Conservation (phyloP, 345 rosid species). For the Draba incana region DNA sequence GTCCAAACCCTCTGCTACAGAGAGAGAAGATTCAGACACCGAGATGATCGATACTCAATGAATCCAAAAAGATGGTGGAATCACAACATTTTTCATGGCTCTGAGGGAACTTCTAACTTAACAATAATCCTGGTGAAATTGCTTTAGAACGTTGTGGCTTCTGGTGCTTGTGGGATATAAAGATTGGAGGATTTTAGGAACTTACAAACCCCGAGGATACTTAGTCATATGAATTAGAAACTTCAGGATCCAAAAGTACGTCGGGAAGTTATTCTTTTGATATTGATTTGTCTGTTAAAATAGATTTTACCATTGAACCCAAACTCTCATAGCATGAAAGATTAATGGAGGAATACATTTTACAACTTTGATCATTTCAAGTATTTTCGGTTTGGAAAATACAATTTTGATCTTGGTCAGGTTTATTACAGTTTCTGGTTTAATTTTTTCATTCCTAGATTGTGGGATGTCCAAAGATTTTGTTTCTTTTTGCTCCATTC, state of each 20-base stretch:
- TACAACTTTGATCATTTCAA: not conserved
- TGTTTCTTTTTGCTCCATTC: too few relatives aligned
- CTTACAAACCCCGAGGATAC: conserved; percentile 5
- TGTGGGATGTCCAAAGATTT: too few relatives aligned
- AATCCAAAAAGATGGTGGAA: conserved; percentile 3
- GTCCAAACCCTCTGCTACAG: not conserved
- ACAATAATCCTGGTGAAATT: conserved; percentile 29
- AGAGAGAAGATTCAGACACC: conserved; percentile 26
- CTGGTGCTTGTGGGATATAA: conserved; percentile 19
- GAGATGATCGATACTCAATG: conserved; percentile 31
- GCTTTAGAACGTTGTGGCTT: conserved; percentile 25
- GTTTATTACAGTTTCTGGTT: not conserved
- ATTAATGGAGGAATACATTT: conserved; percentile 24
- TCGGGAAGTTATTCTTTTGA: conserved; percentile 20
- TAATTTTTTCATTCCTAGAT: too few relatives aligned
- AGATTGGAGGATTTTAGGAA: not conserved
- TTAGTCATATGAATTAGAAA: conserved; percentile 10
- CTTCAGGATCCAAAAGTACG: conserved; percentile 19
- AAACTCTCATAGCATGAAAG: conserved; percentile 12
- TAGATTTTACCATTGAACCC: conserved; percentile 24
- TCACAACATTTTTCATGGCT: conserved; percentile 37
- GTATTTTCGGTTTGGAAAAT: conserved; percentile 9
- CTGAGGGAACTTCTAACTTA: conserved; percentile 38
- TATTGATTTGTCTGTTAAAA: conserved; percentile 7
- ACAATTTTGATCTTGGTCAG: not conserved